phyloP scores from a whole-genome alignment of 768 basidiomycete genomes.

The Artomyces pyxidatus region DNA sequence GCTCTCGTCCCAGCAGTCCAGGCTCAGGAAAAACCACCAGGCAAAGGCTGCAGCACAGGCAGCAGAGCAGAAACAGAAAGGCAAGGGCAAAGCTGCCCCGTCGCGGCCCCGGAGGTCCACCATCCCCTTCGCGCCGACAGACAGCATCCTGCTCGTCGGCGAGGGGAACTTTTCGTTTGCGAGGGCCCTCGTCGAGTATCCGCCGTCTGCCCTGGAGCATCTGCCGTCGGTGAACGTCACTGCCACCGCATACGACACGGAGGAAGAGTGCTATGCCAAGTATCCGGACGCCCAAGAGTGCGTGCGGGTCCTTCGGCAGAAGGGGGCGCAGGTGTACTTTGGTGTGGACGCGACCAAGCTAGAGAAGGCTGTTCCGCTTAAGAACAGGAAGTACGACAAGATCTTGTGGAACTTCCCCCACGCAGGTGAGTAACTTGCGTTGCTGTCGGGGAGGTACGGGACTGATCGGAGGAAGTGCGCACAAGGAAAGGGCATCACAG shows the following conservation, averaged over 20 bases:
- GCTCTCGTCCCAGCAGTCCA: constrained; percentile 61
- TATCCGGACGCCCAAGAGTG: constrained; percentile 67
- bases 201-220: constrained; percentile 36
- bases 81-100: constrained; percentile 28
- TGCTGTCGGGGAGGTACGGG: background rate
- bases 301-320: constrained; percentile 42
- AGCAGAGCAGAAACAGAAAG: constrained; percentile 41
- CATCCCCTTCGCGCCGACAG: constrained; percentile 56
- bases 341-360: constrained; percentile 78
- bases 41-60: constrained; percentile 40
- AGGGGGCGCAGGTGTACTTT: constrained; percentile 70
- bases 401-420: constrained; percentile 97
- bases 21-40: constrained; percentile 56
- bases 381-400: constrained; percentile 60
- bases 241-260: constrained; percentile 81
- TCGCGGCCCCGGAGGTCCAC: constrained; percentile 34
- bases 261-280: constrained; percentile 69
- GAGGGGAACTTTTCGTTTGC: constrained; percentile 96
- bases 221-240: constrained; percentile 62
- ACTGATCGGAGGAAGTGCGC: constrained; percentile 6
- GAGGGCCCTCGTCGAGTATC: constrained; percentile 52
- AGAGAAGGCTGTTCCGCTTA: constrained; percentile 48
- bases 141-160: constrained; percentile 72
- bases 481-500: constrained; percentile 79
- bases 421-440: constrained; percentile 52